Conservation (phyloP, 208 protist species). For the Crithidia bombi region DNA sequence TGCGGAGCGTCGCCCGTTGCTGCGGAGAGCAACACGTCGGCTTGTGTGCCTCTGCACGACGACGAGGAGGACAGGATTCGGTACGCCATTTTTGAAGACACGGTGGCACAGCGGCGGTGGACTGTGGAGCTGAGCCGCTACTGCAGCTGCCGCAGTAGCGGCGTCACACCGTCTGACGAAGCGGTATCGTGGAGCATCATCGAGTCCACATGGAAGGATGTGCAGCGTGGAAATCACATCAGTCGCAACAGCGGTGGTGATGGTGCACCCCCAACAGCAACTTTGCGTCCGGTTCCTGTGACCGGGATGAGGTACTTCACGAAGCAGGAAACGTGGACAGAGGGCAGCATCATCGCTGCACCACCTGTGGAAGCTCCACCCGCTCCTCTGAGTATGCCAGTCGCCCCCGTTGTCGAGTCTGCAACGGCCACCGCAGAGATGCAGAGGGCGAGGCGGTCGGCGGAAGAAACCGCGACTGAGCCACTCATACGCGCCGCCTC, state of each 20-base stretch:
- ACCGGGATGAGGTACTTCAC: constrained; percentile 14
- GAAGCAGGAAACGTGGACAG: constrained; percentile 23
- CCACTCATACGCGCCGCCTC: no score
- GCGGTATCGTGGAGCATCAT: background rate
- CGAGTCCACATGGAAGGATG: background rate
- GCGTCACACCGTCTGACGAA: background rate
- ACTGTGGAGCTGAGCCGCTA: constrained; percentile 11
- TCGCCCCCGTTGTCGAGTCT: no score
- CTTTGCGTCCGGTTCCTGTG: background rate
- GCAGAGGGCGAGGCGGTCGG: no score
- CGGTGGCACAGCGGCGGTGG: constrained; percentile 7
- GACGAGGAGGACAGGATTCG: background rate
- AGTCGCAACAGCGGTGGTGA: background rate
- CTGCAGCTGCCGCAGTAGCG: background rate
- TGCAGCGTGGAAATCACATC: background rate
- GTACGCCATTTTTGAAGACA: constrained; percentile 19
- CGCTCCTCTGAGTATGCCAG: background rate
- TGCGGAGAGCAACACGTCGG: background rate
- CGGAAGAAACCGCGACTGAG: no score
- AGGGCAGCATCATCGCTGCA: background rate
- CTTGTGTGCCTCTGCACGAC: no score
- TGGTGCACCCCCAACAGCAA: background rate
- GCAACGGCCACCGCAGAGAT: no score
- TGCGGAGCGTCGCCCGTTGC: background rate
- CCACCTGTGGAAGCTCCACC: background rate